A percentile compares a stretch with the other conserved stretches of the same genome.
Evolutionary conservation across 2,329 filamentous ascomycete species (phyloP).

Genomic region (Coleophoma cylindrospora): DNA sequence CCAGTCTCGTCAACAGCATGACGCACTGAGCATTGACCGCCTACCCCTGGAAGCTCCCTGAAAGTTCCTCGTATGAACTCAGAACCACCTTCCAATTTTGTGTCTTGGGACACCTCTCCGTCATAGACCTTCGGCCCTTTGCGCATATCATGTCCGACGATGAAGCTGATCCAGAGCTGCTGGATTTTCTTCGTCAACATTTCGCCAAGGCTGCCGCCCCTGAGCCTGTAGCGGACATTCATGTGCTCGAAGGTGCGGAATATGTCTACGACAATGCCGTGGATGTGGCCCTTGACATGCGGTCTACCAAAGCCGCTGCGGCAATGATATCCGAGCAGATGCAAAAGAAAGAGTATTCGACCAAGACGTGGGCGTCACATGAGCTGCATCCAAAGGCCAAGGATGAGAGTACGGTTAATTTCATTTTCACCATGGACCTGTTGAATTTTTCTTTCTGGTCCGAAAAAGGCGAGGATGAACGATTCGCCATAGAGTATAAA

Average conservation of each 20-base stretch:
- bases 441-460: conserved; percentile 99
- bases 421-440: conserved; percentile 96
- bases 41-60: not conserved
- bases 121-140: not conserved
- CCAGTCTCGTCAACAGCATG: not conserved
- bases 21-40: not conserved
- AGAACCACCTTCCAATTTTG: not conserved
- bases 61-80: no score
- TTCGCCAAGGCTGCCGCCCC: conserved; percentile 53
- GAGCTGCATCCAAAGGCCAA: conserved; percentile 83
- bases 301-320: conserved; percentile 77
- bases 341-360: conserved; percentile 78
- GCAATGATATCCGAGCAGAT: conserved; percentile 75
- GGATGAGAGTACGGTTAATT: conserved; percentile 75
- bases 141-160: conserved; percentile 72
- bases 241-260: conserved; percentile 76
- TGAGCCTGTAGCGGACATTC: conserved; percentile 64
- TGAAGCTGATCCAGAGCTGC: conserved; percentile 81
- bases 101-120: not conserved
- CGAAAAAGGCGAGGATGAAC: conserved; percentile 55
- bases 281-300: conserved; percentile 85
- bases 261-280: conserved; percentile 89
- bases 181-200: conserved; percentile 80
- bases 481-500: conserved; percentile 79
- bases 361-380: conserved; percentile 80